A percentile compares a stretch with the other conserved stretches of the same genome.
phyloP scores from a whole-genome alignment of 1,284 basidiomycete species.

The Moesziomyces sp. region DNA sequence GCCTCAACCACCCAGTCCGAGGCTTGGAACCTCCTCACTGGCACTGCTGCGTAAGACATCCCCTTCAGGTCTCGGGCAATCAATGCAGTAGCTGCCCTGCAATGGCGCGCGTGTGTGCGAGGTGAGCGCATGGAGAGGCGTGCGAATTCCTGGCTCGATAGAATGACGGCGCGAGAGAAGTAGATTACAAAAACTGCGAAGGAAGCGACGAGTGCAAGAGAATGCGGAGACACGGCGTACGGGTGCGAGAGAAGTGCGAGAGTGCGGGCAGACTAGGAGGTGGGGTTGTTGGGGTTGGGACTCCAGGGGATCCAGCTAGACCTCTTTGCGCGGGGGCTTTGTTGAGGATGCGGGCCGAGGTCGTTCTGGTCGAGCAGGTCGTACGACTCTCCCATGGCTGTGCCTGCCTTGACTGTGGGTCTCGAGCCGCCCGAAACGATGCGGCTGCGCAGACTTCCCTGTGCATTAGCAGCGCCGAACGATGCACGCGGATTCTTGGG shows the following conservation, averaged over 20 bases:
- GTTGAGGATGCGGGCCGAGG: slow-evolving; percentile 5
- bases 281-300: slow-evolving; percentile 6
- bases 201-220: background rate
- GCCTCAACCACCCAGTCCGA: slow-evolving; percentile 23
- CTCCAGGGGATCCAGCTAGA: slow-evolving; percentile 34
- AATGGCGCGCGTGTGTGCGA: too few relatives aligned
- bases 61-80: too few relatives aligned
- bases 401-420: slow-evolving; percentile 19
- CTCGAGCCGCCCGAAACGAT: slow-evolving; percentile 4
- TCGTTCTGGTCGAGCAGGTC: slow-evolving; percentile 49
- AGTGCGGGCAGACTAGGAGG: background rate
- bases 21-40: slow-evolving; percentile 23
- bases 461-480: slow-evolving; percentile 1
- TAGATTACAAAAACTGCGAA: background rate
- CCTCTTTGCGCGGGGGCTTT: slow-evolving; percentile 4
- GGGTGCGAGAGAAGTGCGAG: background rate
- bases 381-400: slow-evolving; percentile 31
- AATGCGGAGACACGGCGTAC: background rate
- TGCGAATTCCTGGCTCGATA: background rate
- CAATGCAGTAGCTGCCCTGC: too few relatives aligned
- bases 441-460: slow-evolving; percentile 20
- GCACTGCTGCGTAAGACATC: background rate
- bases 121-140: too few relatives aligned
- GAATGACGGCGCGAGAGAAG: background rate
- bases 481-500: slow-evolving; percentile 1